These are phyloP conservation scores for Xerocomus nothofagi DNA, from an alignment of 1,284 basidiomycete genomes.

Conservation along the genomic window DNA sequence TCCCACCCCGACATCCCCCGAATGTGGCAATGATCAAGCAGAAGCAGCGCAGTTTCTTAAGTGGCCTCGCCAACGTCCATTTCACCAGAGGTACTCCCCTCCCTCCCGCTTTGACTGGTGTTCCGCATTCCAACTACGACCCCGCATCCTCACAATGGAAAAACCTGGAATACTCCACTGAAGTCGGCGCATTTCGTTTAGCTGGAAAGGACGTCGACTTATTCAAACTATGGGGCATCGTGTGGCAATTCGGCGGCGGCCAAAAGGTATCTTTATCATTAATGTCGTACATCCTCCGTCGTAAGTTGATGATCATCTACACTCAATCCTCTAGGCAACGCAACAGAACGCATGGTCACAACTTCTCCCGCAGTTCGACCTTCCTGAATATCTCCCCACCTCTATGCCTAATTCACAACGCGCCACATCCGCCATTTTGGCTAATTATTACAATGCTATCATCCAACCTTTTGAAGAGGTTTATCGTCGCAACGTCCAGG, in stretches of 20 bases:
- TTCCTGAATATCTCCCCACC: conserved; percentile 58
- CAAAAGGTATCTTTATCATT: conserved; percentile 46
- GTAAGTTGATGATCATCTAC: conserved; percentile 4
- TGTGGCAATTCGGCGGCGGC: conserved; percentile 56
- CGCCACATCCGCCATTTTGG: conserved; percentile 50
- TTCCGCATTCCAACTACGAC: conserved; percentile 57
- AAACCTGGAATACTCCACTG: conserved; percentile 55
- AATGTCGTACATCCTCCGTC: conserved; percentile 4
- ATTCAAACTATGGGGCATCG: conserved; percentile 65
- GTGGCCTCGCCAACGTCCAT: conserved; percentile 58
- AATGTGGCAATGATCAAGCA: conserved; percentile 39
- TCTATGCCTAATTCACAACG: conserved; percentile 45
- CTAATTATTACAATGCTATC: conserved; percentile 58
- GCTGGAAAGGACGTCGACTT: conserved; percentile 79
- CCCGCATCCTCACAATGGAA: conserved; percentile 61
- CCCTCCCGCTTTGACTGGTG: conserved; percentile 63
- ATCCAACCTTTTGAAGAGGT: conserved; percentile 68
- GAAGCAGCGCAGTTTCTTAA: conserved; percentile 58
- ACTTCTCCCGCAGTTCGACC: conserved; percentile 56
- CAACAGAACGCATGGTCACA: conserved; percentile 51
- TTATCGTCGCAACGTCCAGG: conserved; percentile 60
- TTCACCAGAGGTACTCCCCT: conserved; percentile 54
- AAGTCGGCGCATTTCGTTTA: conserved; percentile 62
- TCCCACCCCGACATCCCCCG: conserved; percentile 31
- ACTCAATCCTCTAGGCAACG: conserved; percentile 22